phyloP scores from a whole-genome alignment of 768 basidiomycete species.

The Hericium coralloides region DNA sequence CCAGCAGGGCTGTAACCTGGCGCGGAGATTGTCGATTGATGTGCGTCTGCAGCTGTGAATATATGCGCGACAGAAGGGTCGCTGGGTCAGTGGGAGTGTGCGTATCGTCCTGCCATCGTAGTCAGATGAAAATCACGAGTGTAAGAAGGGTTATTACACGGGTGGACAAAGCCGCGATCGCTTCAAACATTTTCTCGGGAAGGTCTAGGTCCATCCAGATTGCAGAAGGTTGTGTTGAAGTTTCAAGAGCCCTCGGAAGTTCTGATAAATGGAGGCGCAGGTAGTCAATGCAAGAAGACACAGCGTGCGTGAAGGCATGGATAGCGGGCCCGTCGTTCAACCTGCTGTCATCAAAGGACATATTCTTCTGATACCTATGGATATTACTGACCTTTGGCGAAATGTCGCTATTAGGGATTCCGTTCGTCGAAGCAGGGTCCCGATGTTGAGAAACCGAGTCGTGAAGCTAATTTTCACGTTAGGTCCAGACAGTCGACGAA shows the following conservation, averaged over 20 bases:
- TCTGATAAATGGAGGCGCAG: slow-evolving; percentile 13
- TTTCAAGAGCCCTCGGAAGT: slow-evolving; percentile 3
- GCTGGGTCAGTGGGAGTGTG: slow-evolving; percentile 21
- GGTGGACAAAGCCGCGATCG: slow-evolving; percentile 49
- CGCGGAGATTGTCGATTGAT: slow-evolving; percentile 43
- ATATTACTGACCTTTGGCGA: slow-evolving; percentile 36
- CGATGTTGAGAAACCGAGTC: slow-evolving; percentile 57
- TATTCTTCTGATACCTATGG: not conserved
- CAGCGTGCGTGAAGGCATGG: slow-evolving; percentile 13
- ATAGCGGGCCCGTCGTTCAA: not conserved
- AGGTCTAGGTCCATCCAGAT: slow-evolving; percentile 19
- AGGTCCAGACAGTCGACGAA: not conserved
- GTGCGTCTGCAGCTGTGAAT: slow-evolving; percentile 44
- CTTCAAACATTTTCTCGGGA: slow-evolving; percentile 18
- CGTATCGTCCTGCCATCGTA: slow-evolving; percentile 8
- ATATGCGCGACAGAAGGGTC: slow-evolving; percentile 47
- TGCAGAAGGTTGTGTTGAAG: slow-evolving; percentile 9
- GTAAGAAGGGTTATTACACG: slow-evolving; percentile 34
- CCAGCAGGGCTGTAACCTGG: slow-evolving; percentile 43
- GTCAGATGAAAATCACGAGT: not conserved
- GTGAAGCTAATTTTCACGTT: slow-evolving; percentile 35
- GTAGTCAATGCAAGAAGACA: slow-evolving; percentile 18
- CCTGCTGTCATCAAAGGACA: not conserved
- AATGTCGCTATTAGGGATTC: slow-evolving; percentile 42
- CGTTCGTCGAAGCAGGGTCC: slow-evolving; percentile 56